Evolutionary conservation across 441 rosid species (phyloP), one percentile per base, ranked within the genome.

Genomic region (Adansonia madagascariensis): DNA sequence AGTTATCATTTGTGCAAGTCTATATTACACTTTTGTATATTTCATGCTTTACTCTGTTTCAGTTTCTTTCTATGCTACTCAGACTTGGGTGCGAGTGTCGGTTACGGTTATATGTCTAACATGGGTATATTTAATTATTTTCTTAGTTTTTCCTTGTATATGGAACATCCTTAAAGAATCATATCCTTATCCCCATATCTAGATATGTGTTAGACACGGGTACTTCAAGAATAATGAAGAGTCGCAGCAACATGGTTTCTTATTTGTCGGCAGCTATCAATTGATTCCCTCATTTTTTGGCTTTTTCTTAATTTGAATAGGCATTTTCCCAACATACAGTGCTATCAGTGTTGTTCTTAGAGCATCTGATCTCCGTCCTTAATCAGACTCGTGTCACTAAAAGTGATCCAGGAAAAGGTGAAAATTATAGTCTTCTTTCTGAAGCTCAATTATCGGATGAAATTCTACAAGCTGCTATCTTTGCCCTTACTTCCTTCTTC

Each of bases 401-500:
- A 85, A 84, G 79, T 82, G 93, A 87, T 81, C 72, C 80, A 55
- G 93, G 86, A 71, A 94, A 88, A 83, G 98, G 88, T 80, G 96
- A 92, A 61, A 84, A 55, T 80, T 74, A 81, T 65, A 78, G 83
- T 81, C 69, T 79, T 80, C 80, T 80, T 56, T 63, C 82, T 77
- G 97, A 90, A 75, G 80, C 84, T 71, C 90, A 85, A 71, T 81
- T 82, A 22, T 92, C 88, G 70, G 86, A 89, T 80, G 96, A 93
- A 64, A 83, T 91, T 82, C 88, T 90, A 77, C 98, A 88, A 84
- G 95, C 99, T 78, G 91, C 99, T 76, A 86, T 94, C 78, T 83
- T 91, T 82, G 96, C 98, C 59, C 93, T 96, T 82, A 93, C 99
- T 71, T 94, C 99, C 47, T 96, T 93, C 82, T 96, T 93, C 91